Percentiles rank a stretch among this genome's conserved stretches.
Evolutionary conservation across 1,284 basidiomycete genomes (phyloP).

Genomic region (Lentinula novae-zelandiae): DNA sequence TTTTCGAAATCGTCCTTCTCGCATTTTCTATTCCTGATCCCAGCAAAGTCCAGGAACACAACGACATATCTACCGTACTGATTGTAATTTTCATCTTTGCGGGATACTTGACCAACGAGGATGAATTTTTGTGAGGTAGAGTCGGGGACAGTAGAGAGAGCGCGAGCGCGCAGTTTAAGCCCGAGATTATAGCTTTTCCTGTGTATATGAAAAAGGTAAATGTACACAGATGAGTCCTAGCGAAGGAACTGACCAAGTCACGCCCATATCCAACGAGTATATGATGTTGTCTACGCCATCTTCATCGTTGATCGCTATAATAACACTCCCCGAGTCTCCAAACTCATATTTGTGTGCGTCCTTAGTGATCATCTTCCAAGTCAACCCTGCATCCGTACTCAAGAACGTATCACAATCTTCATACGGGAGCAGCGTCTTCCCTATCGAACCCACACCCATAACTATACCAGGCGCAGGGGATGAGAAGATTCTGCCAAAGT

Average conservation of each 20-base stretch:
- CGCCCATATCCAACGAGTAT: constrained; percentile 87
- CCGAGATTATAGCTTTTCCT: constrained; percentile 76
- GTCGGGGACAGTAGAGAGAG: constrained; percentile 84
- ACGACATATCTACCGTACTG: constrained; percentile 65
- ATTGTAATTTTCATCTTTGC: constrained; percentile 52
- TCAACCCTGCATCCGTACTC: constrained; percentile 84
- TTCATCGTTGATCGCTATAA: constrained; percentile 88
- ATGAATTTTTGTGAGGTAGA: constrained; percentile 94
- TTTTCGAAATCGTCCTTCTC: constrained; percentile 74
- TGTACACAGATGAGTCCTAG: constrained; percentile 1
- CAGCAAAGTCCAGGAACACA: constrained; percentile 84
- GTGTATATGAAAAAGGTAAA: not conserved
- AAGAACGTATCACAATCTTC: constrained; percentile 93
- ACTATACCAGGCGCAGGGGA: constrained; percentile 91
- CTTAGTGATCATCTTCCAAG: constrained; percentile 76
- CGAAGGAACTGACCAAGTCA: constrained; percentile 63
- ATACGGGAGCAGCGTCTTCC: constrained; percentile 70
- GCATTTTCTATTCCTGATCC: constrained; percentile 71
- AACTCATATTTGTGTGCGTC: constrained; percentile 95
- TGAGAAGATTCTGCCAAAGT: constrained; percentile 91
- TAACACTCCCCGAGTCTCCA: constrained; percentile 84
- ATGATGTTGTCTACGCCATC: constrained; percentile 68
- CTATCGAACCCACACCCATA: constrained; percentile 93
- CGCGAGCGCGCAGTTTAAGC: constrained; percentile 68
- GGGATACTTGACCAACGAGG: constrained; percentile 73